These are phyloP conservation scores for Clitopilus passeckerianus DNA, from an alignment of 768 basidiomycete genomes.

Conservation along the genomic window DNA sequence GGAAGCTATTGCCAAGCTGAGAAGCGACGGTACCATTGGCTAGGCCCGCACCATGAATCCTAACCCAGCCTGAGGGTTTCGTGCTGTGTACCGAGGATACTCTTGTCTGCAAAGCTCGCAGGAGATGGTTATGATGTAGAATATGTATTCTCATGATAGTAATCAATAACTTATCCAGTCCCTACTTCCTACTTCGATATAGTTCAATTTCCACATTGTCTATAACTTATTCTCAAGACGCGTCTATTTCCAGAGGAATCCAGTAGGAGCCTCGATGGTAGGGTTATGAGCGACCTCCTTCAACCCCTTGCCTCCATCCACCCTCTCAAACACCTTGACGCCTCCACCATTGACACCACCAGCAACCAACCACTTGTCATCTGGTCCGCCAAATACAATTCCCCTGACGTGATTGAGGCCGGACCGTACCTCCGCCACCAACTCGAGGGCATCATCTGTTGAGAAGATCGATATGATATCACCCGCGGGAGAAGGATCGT, in stretches of 20 bases:
- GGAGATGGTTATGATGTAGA: too few relatives aligned
- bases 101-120: too few relatives aligned
- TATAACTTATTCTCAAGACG: background rate
- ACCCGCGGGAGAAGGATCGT: conserved; percentile 63
- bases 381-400: conserved; percentile 59
- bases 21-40: conserved; percentile 37
- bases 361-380: conserved; percentile 57
- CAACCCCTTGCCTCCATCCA: conserved; percentile 52
- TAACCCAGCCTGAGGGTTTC: too few relatives aligned
- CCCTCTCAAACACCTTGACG: conserved; percentile 65
- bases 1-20: conserved; percentile 31
- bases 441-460: conserved; percentile 32
- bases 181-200: background rate
- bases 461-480: conserved; percentile 72
- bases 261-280: conserved; percentile 40
- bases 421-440: conserved; percentile 60
- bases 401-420: conserved; percentile 69
- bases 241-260: conserved; percentile 46
- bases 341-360: conserved; percentile 64
- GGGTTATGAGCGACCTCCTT: conserved; percentile 45
- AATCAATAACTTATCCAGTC: too few relatives aligned
- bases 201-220: background rate
- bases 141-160: too few relatives aligned
- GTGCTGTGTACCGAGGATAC: too few relatives aligned
- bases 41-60: conserved; percentile 7